These are phyloP conservation scores for Aegilops tauschii DNA, from an alignment of 176 grass and related monocot genomes.

Conservation along the genomic window DNA sequence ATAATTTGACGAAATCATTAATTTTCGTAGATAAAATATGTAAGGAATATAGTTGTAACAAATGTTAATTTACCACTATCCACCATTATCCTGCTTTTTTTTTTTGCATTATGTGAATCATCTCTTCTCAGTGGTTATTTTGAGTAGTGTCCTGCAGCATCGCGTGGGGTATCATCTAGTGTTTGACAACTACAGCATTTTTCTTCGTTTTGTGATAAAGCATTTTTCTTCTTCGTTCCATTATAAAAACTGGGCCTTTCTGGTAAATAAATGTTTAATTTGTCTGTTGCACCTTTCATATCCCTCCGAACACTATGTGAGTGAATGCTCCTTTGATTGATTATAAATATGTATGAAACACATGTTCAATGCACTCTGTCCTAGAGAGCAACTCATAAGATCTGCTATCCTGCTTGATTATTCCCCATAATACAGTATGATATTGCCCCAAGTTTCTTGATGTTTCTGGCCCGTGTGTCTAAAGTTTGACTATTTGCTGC, in stretches of 20 bases:
- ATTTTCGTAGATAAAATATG: not conserved
- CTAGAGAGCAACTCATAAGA: not conserved
- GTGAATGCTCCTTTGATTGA: conserved; percentile 22
- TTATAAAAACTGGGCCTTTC: conserved; percentile 18
- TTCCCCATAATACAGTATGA: not conserved
- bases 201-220: not conserved
- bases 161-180: not conserved
- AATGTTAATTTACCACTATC: not conserved
- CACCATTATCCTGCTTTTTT: not conserved
- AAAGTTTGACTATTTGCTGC: not conserved
- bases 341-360: conserved; percentile 1
- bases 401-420: conserved; percentile 9
- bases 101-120: not conserved
- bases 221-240: not conserved
- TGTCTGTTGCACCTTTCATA: not conserved
- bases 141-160: not conserved
- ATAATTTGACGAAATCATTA: not conserved
- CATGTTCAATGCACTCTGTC: not conserved
- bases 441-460: not conserved
- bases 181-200: not conserved
- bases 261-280: conserved; percentile 6
- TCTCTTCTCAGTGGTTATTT: not conserved
- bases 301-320: not conserved
- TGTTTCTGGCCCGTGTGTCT: not conserved
- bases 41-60: not conserved